Conservation (phyloP, 164 flowering plant species). For the Vitis riparia region DNA sequence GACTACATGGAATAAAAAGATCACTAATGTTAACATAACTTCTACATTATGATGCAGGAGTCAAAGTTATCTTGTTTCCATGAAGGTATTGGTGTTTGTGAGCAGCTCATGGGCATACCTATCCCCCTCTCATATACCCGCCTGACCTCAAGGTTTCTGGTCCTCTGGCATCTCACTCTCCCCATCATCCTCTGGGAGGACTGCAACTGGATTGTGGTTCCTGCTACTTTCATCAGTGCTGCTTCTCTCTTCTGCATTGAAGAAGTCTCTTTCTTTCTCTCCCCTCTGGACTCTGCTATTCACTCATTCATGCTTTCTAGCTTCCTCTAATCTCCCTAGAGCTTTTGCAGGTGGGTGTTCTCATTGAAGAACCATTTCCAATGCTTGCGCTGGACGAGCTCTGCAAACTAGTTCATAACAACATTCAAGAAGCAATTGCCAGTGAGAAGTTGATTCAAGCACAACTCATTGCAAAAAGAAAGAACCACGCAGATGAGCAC, state of each 20-base stretch:
- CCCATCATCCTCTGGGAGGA: constrained; percentile 97
- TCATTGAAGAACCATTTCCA: constrained; percentile 95
- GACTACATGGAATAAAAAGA: not conserved
- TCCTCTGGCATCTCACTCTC: constrained; percentile 95
- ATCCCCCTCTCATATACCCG: constrained; percentile 98
- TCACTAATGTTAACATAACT: not conserved
- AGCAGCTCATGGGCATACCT: constrained; percentile 81
- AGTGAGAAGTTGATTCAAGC: constrained; percentile 46
- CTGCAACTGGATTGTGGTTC: constrained; percentile 94
- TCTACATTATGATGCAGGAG: constrained; percentile 50
- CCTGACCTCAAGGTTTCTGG: constrained; percentile 87
- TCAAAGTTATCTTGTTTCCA: constrained; percentile 75
- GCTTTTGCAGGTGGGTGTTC: constrained; percentile 81
- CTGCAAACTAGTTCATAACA: constrained; percentile 45
- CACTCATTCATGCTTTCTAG: not conserved
- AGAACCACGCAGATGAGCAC: constrained; percentile 24
- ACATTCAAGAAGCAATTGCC: constrained; percentile 61
- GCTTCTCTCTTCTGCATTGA: constrained; percentile 98
- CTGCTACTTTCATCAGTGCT: constrained; percentile 95
- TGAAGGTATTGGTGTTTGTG: constrained; percentile 89
- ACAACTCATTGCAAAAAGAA: constrained; percentile 49
- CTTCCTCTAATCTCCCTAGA: too few relatives aligned
- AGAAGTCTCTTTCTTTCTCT: constrained; percentile 49
- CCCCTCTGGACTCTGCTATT: not conserved
- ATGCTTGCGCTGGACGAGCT: constrained; percentile 87